Evolutionary conservation across 352 stramenopile genomes (phyloP).

Genomic region (Pythium sp.): DNA sequence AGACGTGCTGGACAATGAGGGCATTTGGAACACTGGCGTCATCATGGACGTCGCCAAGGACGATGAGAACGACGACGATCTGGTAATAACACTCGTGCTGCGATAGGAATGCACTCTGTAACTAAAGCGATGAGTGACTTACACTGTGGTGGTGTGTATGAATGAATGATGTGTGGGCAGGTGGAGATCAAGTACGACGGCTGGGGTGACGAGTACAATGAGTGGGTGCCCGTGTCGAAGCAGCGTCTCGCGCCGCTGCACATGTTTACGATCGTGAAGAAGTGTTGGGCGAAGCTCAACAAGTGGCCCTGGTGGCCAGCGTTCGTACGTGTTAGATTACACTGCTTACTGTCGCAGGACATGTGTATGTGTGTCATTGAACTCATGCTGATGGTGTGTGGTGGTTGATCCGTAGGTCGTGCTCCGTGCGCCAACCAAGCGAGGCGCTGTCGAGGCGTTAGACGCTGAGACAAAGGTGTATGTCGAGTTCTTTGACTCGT

Average conservation of each 20-base stretch:
- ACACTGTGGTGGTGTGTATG: background rate
- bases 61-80: constrained; percentile 47
- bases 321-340: constrained; percentile 41
- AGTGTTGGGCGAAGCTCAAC: constrained; percentile 83
- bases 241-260: constrained; percentile 71
- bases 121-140: background rate
- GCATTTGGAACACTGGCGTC: constrained; percentile 79
- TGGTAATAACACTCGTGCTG: constrained; percentile 24
- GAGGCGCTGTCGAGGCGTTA: constrained; percentile 45
- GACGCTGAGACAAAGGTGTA: constrained; percentile 76
- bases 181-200: constrained; percentile 86
- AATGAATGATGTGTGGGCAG: constrained; percentile 15
- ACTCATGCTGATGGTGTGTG: background rate
- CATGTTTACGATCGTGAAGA: constrained; percentile 82
- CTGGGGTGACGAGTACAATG: constrained; percentile 80
- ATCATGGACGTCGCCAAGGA: constrained; percentile 69
- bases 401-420: constrained; percentile 34
- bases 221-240: constrained; percentile 55
- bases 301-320: constrained; percentile 85
- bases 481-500: constrained; percentile 83
- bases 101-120: background rate
- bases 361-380: background rate
- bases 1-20: constrained; percentile 82
- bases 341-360: background rate
- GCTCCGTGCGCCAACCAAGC: constrained; percentile 60